A percentile compares a stretch with the other conserved stretches of the same genome.
Evolutionary conservation across 208 protist genomes (phyloP).

Genomic region (Entamoeba invadens): DNA sequence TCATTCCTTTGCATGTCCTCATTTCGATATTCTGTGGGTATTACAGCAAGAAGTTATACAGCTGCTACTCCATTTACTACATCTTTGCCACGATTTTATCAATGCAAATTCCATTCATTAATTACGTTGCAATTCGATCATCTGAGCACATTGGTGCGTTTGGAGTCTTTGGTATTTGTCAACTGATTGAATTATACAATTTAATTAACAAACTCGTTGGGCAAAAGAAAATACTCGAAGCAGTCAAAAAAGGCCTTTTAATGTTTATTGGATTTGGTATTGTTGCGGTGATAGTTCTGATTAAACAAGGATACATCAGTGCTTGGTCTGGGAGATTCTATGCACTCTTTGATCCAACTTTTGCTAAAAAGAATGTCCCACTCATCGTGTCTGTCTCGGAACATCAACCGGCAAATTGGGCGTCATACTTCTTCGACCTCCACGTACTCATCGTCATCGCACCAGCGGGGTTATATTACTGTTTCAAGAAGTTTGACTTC

Average conservation of each 20-base stretch:
- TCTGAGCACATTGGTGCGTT: constrained; percentile 74
- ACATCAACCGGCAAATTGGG: constrained; percentile 74
- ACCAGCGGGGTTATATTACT: constrained; percentile 63
- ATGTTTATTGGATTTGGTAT: constrained; percentile 10
- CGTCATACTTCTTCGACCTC: constrained; percentile 72
- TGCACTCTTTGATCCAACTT: constrained; percentile 65
- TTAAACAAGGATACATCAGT: constrained; percentile 13
- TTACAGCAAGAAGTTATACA: constrained; percentile 63
- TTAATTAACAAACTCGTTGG: constrained; percentile 48
- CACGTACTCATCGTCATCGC: constrained; percentile 59
- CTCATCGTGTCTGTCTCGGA: constrained; percentile 78
- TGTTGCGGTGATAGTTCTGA: constrained; percentile 11
- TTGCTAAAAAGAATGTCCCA: constrained; percentile 65
- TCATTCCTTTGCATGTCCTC: constrained; percentile 75
- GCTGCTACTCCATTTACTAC: constrained; percentile 75
- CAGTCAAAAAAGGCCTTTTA: constrained; percentile 28
- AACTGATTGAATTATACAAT: constrained; percentile 44
- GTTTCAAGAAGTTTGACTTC: constrained; percentile 52
- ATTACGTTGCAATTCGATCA: constrained; percentile 66
- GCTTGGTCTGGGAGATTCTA: constrained; percentile 62
- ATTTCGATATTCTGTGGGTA: constrained; percentile 57
- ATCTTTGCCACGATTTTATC: constrained; percentile 69
- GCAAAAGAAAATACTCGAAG: constrained; percentile 27
- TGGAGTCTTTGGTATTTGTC: constrained; percentile 57
- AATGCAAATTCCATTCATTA: constrained; percentile 68